Conservation (phyloP, 257 asterid genomes). For the Nicotiana undulata region DNA sequence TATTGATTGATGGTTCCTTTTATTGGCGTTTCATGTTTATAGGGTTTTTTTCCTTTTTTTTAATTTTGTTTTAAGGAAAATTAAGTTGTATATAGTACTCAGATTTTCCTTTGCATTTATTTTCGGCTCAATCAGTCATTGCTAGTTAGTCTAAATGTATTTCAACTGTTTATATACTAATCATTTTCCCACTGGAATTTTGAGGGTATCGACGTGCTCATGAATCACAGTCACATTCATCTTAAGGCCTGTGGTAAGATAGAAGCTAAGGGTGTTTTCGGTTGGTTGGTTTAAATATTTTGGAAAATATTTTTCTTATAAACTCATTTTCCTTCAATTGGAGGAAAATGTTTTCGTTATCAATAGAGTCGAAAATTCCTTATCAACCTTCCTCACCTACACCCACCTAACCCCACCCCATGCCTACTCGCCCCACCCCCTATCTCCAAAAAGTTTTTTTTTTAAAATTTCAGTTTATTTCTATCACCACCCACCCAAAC, state of each 20-base stretch:
- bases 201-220: not conserved
- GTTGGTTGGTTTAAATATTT: too few relatives aligned
- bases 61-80: not conserved
- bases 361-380: too few relatives aligned
- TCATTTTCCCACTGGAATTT: not conserved
- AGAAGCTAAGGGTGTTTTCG: too few relatives aligned
- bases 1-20: not conserved
- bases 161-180: not conserved
- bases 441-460: too few relatives aligned
- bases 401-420: too few relatives aligned
- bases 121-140: not conserved
- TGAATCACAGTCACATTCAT: not conserved
- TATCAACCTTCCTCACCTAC: too few relatives aligned
- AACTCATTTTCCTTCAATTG: too few relatives aligned
- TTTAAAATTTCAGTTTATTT: too few relatives aligned
- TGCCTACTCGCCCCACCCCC: too few relatives aligned
- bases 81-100: not conserved
- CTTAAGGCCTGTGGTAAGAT: not conserved
- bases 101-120: not conserved
- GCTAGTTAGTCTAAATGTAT: not conserved
- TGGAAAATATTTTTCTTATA: too few relatives aligned
- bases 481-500: too few relatives aligned
- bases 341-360: too few relatives aligned
- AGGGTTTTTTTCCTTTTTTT: not conserved
- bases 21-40: not conserved